Conservation (phyloP, 257 asterid species). For the Jasminum sambac region DNA sequence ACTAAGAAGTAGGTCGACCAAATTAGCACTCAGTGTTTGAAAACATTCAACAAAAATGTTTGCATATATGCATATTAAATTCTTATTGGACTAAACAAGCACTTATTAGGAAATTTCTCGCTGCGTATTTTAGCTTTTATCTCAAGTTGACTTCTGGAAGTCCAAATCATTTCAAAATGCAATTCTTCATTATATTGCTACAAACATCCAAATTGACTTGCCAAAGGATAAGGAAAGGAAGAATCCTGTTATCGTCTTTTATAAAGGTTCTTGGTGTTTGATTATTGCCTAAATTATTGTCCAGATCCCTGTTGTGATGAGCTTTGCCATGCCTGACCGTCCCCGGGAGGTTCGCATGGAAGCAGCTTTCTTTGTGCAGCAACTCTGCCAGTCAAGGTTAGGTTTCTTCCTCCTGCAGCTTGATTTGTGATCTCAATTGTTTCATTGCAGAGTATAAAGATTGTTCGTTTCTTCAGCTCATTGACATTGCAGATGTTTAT, state of each 20-base stretch:
- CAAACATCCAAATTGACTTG: neutral
- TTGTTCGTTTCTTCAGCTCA: conserved; percentile 59
- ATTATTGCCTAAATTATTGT: conserved; percentile 7
- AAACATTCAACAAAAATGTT: too few relatives aligned
- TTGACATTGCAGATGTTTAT: conserved; percentile 96
- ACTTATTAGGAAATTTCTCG: neutral
- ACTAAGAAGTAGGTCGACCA: too few relatives aligned
- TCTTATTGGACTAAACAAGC: neutral
- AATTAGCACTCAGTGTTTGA: too few relatives aligned
- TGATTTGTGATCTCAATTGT: conserved; percentile 11
- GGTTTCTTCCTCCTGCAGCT: conserved; percentile 19
- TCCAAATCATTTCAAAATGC: neutral
- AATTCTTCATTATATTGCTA: neutral
- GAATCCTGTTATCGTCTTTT: neutral
- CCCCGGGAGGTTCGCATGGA: conserved; percentile 95
- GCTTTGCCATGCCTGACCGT: conserved; percentile 91
- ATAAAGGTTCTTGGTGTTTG: neutral
- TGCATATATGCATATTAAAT: too few relatives aligned
- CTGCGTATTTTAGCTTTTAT: neutral
- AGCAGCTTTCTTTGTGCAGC: conserved; percentile 95
- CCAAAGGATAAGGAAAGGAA: neutral
- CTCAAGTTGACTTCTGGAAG: neutral
- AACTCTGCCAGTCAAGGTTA: conserved; percentile 97
- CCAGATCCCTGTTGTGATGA: conserved; percentile 91
- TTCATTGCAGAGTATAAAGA: conserved; percentile 23